Evolutionary conservation across 345 rosid genomes (phyloP).

Genomic region (Hypericum androsaemum): DNA sequence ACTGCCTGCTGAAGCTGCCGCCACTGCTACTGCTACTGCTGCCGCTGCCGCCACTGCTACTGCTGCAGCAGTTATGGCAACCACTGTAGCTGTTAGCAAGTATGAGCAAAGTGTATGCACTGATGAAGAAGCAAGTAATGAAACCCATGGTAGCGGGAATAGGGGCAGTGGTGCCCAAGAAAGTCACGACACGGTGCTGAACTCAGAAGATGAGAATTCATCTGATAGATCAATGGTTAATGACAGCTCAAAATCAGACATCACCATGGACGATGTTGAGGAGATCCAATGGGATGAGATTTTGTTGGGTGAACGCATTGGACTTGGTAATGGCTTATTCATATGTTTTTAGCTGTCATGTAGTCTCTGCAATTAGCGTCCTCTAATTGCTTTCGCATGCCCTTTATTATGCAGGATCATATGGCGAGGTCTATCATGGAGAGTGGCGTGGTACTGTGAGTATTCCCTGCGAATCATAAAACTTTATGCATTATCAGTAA

Average conservation of each 20-base stretch:
- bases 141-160: slow-evolving; percentile 15
- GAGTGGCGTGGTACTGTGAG: slow-evolving; percentile 49
- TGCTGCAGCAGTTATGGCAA: slow-evolving; percentile 85
- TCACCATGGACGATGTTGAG: slow-evolving; percentile 65
- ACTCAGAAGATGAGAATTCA: slow-evolving; percentile 50
- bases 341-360: slow-evolving; percentile 13
- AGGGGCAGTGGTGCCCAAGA: slow-evolving; percentile 30
- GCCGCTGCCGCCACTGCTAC: slow-evolving; percentile 7
- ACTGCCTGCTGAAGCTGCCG: slow-evolving; percentile 87
- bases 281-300: slow-evolving; percentile 90
- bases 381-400: slow-evolving; percentile 12
- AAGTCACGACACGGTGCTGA: slow-evolving; percentile 22
- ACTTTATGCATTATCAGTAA: too few relatives aligned
- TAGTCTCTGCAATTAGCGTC: neutral
- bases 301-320: slow-evolving; percentile 85
- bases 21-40: slow-evolving; percentile 47
- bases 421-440: slow-evolving; percentile 3
- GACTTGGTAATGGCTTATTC: slow-evolving; percentile 60
- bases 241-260: slow-evolving; percentile 59
- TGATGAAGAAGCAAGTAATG: slow-evolving; percentile 49
- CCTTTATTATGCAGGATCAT: slow-evolving; percentile 48
- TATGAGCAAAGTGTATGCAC: slow-evolving; percentile 39
- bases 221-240: slow-evolving; percentile 51
- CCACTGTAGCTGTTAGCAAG: slow-evolving; percentile 64
- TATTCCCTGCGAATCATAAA: slow-evolving; percentile 18